These are phyloP conservation scores for Coniochaeta ligniaria DNA, from an alignment of 2,329 filamentous ascomycete species.

Conservation along the genomic window DNA sequence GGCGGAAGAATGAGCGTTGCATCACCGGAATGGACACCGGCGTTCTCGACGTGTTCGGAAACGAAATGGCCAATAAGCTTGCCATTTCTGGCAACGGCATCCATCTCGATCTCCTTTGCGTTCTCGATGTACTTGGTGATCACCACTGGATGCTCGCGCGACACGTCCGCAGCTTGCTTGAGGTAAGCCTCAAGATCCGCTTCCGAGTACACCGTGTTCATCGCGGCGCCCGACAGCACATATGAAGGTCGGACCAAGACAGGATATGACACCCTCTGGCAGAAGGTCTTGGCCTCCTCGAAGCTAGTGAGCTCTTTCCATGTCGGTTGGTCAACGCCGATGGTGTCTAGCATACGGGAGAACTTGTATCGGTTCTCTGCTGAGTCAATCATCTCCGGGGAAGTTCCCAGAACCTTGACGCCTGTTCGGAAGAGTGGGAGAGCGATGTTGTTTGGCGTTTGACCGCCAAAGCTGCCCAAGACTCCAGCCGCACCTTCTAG, in stretches of 20 bases:
- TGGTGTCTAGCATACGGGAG: constrained; percentile 92
- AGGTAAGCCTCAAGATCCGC: constrained; percentile 86
- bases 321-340: constrained; percentile 89
- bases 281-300: constrained; percentile 82
- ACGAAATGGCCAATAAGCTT: constrained; percentile 92
- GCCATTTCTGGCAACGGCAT: constrained; percentile 87
- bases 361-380: constrained; percentile 99
- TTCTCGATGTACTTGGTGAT: constrained; percentile 99
- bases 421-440: constrained; percentile 81
- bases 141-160: constrained; percentile 90
- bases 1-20: constrained; percentile 92
- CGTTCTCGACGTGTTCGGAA: constrained; percentile 97
- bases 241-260: constrained; percentile 95
- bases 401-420: constrained; percentile 89
- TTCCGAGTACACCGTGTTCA: constrained; percentile 98
- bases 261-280: constrained; percentile 81
- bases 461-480: constrained; percentile 91
- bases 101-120: constrained; percentile 99
- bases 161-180: constrained; percentile 86
- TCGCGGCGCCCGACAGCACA: constrained; percentile 91
- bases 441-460: constrained; percentile 97
- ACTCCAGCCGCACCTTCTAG: constrained; percentile 78
- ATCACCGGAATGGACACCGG: constrained; percentile 96
- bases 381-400: constrained; percentile 96
- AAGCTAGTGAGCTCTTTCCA: constrained; percentile 98